Percentiles rank a stretch among this genome's conserved stretches.
Conservation (phyloP, 257 asterid species). For the Fraxinus quadrangulata region DNA sequence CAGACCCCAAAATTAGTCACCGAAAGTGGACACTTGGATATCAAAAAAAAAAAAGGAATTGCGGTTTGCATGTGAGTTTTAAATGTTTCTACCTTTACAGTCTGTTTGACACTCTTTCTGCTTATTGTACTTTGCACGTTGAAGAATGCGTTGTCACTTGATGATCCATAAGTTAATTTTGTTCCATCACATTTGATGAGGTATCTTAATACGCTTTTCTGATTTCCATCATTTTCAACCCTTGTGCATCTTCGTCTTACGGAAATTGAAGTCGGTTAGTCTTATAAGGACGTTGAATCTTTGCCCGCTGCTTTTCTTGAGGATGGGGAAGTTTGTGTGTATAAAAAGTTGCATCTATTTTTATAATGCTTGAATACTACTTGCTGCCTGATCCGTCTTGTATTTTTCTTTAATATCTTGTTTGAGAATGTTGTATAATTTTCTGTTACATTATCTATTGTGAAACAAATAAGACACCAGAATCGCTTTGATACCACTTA, state of each 20-base stretch:
- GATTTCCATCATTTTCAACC: too few relatives aligned
- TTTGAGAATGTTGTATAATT: too few relatives aligned
- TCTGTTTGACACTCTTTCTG: not conserved
- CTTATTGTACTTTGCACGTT: not conserved
- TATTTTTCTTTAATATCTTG: not conserved
- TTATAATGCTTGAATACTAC: not conserved
- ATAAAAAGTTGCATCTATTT: not conserved
- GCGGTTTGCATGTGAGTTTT: slow-evolving; percentile 86
- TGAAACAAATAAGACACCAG: too few relatives aligned
- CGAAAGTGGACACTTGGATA: too few relatives aligned
- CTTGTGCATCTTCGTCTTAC: not conserved
- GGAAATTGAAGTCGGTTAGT: not conserved
- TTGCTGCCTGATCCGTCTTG: slow-evolving; percentile 19
- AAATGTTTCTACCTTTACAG: too few relatives aligned
- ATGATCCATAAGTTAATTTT: not conserved
- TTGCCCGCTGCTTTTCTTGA: not conserved
- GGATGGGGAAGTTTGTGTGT: not conserved
- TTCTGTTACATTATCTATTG: too few relatives aligned
- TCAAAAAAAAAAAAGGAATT: slow-evolving; percentile 24
- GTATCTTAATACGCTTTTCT: not conserved
- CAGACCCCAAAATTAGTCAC: too few relatives aligned
- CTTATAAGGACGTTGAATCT: not conserved
- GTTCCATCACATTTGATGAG: not conserved
- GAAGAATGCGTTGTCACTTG: not conserved
- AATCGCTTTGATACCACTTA: too few relatives aligned